Evolutionary conservation across 2,329 filamentous ascomycete genomes (phyloP), one percentile per base, ranked within the genome.

Genomic region (Periconia macrospinosa): DNA sequence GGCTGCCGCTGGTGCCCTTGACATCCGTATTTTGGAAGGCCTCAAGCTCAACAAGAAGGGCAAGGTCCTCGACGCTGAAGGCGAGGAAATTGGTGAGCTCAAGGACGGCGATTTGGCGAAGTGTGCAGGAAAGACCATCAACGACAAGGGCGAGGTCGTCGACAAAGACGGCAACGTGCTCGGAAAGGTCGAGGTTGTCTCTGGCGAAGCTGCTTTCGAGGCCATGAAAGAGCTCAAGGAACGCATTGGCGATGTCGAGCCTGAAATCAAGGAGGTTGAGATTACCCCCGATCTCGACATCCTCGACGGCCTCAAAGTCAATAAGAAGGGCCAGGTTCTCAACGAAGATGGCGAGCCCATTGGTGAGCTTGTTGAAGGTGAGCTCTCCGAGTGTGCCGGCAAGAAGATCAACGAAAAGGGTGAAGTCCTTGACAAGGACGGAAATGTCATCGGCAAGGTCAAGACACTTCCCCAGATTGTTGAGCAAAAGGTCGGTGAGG

Each of bases 351-450:
- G 81, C 20, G 81, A 83, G 54, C 70, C 75, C 7, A 80, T 83
- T 59, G 81, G 80, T 30, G 78, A 81, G 61, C 78, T 83, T 41
- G 67, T 72, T 41, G 80, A 82, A 59, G 86, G 86, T 41, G 81
- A 87, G 49, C 70, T 87, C 13, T 71, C 80, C 14, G 83, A 86
- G 57, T 87, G 85, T 57, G 83, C 86, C 17, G 80, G 86, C 54
- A 86, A 86, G 75, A 87, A 86, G 71, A 76, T 86, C 60, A 86
- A 88, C 59, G 81, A 80, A 54, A 78, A 86, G 70, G 85, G 85
- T 18, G 85, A 87, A 63, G 83, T 88, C 52, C 78, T 86, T 65
- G 85, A 86, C 67, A 84, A 80, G 68, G 81, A 84, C 44, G 85
- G 85, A 43, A 85, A 86, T 42, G 78, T 88, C 57, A 79, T 88